phyloP scores from a whole-genome alignment of 2,329 filamentous ascomycete species.

The Cladosporium sp. region DNA sequence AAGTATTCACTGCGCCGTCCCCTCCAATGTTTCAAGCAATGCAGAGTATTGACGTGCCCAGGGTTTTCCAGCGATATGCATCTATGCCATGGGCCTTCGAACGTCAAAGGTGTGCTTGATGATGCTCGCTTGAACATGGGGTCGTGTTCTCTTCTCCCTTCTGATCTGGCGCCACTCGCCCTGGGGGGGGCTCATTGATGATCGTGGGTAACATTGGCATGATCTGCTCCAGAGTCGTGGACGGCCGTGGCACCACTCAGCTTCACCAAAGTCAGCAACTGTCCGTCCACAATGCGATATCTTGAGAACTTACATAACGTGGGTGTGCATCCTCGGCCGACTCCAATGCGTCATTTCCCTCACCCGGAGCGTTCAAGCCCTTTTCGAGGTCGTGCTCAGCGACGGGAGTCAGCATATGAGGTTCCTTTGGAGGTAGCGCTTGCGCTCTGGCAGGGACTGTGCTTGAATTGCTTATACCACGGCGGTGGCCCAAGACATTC shows the following conservation, averaged over 20 bases:
- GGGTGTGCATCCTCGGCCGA: background rate
- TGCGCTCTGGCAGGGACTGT: background rate
- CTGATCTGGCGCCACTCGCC: no score
- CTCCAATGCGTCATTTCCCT: background rate
- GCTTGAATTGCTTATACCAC: conserved; percentile 1
- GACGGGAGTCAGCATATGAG: conserved; percentile 4
- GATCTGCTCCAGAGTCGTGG: background rate
- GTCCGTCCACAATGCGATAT: background rate
- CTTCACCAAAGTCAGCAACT: background rate
- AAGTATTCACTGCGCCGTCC: no score
- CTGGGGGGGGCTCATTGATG: no score
- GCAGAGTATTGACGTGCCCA: no score
- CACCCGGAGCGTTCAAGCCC: background rate
- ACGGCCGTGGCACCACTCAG: background rate
- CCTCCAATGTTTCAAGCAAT: no score
- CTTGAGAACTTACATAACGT: background rate
- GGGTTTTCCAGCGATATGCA: no score
- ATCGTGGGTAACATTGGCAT: no score
- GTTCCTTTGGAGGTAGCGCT: background rate
- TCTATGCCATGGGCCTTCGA: no score
- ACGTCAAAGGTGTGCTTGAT: no score
- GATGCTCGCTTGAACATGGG: no score
- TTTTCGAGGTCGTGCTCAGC: conserved; percentile 11
- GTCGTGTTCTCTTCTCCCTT: no score
- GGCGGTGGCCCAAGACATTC: background rate